A percentile compares a stretch with the other conserved stretches of the same genome.
Evolutionary conservation across 1,284 basidiomycete species (phyloP).

Genomic region (Apiotrichum gracile): DNA sequence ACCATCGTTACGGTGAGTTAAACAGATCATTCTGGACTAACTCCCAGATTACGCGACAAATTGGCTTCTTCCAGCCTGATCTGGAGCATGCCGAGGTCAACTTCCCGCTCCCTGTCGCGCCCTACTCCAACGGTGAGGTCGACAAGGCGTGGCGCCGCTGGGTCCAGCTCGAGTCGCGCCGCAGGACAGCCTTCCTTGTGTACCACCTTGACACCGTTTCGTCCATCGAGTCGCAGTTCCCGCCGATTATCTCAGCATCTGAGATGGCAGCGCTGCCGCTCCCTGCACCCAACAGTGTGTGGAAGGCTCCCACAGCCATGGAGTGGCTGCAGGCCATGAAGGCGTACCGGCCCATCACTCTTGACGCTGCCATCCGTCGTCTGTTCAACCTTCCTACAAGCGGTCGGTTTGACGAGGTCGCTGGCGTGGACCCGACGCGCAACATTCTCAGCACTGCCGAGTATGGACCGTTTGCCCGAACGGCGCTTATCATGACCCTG

Average conservation of each 20-base stretch:
- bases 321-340: conserved; percentile 43
- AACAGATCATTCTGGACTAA: not conserved
- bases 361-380: conserved; percentile 44
- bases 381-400: conserved; percentile 39
- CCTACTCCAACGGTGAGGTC: conserved; percentile 35
- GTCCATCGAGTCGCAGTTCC: conserved; percentile 46
- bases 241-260: conserved; percentile 37
- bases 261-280: conserved; percentile 46
- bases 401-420: conserved; percentile 36
- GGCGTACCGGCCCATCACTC: conserved; percentile 34
- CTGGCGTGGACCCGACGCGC: conserved; percentile 30
- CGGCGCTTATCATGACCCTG: conserved; percentile 45
- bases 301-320: conserved; percentile 45
- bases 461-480: conserved; percentile 48
- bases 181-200: conserved; percentile 46
- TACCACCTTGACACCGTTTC: conserved; percentile 49
- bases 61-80: conserved; percentile 44
- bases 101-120: conserved; percentile 26
- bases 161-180: conserved; percentile 47
- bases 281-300: conserved; percentile 47
- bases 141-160: conserved; percentile 46
- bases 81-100: conserved; percentile 35
- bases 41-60: conserved; percentile 44
- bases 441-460: conserved; percentile 36
- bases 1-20: conserved; percentile 43